phyloP scores from a whole-genome alignment of 2,329 filamentous ascomycete species.

The Cladorrhinum sp. region DNA sequence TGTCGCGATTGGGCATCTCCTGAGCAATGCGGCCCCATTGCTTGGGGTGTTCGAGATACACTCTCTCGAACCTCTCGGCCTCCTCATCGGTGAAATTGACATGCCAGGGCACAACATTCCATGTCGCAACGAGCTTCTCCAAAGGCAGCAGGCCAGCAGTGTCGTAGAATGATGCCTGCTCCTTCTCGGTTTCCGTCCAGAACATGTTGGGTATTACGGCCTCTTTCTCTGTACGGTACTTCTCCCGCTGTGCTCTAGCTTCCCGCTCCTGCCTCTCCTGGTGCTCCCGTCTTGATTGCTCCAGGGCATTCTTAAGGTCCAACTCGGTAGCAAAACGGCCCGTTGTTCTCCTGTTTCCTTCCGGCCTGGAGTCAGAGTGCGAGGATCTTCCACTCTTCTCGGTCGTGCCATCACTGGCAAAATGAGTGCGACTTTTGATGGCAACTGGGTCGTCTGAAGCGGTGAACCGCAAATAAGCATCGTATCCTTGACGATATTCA shows the following conservation, averaged over 20 bases:
- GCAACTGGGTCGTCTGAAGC: constrained; percentile 54
- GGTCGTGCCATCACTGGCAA: constrained; percentile 39
- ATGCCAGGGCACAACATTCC: constrained; percentile 68
- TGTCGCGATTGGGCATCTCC: constrained; percentile 63
- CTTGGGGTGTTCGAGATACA: constrained; percentile 73
- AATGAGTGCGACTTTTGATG: constrained; percentile 54
- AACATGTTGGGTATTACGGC: constrained; percentile 71
- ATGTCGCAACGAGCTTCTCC: constrained; percentile 65
- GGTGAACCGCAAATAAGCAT: constrained; percentile 54
- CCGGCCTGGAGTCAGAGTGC: constrained; percentile 54
- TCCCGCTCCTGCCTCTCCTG: constrained; percentile 69
- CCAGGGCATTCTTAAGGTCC: constrained; percentile 68
- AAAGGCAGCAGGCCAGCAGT: constrained; percentile 62
- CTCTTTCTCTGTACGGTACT: constrained; percentile 73
- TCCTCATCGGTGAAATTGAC: constrained; percentile 75
- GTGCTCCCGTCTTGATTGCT: constrained; percentile 68
- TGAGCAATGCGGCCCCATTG: constrained; percentile 78
- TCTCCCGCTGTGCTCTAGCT: constrained; percentile 54
- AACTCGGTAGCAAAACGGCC: constrained; percentile 67
- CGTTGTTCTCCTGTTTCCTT: constrained; percentile 48
- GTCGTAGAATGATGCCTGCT: constrained; percentile 60
- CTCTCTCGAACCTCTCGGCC: constrained; percentile 66
- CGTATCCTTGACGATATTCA: constrained; percentile 48
- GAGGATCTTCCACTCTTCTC: constrained; percentile 36
- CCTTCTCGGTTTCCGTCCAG: constrained; percentile 58